Base-by-base conservation (phyloP, 208 protist genomes). In the Leishmania tropica region DNA sequence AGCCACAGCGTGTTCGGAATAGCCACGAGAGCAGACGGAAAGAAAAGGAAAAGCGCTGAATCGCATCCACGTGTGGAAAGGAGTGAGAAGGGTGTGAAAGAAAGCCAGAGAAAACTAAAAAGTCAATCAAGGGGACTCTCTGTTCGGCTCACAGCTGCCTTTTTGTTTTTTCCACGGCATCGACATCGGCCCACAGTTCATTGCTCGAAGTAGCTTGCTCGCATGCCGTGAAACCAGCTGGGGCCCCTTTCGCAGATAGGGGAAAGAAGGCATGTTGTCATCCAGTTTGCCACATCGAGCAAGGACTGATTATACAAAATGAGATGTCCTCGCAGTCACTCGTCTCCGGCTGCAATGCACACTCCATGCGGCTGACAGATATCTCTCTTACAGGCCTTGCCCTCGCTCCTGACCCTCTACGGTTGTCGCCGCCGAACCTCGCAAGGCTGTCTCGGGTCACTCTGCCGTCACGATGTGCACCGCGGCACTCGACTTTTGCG, bases 331-430 rank as follows among this genome's bases (percentile, higher is more conserved):
- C 65, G 53, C 56, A 56, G 47, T 67, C 74, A 56, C 53, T 37
- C 11, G 75, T 65, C 75, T 47, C 31, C 3, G 54, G 65, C 75
- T 75, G 75, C 67, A 47, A 53, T 2, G 65, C 80, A 40, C 75
- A 79, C 75, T 80, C 80, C 80, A 84, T 80, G 75, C 75, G 75
- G 35, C 75, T 84, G 53, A 80, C 3, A n/a, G 80, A 48, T 47
- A 62, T 42, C 47, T 76, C 73, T 48, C 68, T 37, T 37, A 40
- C 68, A 21, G 68, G 64, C 35, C 35, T 42, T 70, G 64, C 17
- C 64, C 64, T 35, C 64, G 64, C 4, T n/a, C 19, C 15, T 24
- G 64, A 40, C 64, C 35, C n/a, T 70, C 31, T 35, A 42, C 17
- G 64, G 64, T 40, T 35, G 35, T 42, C 31, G 35, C 17, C 28